Conservation (phyloP, 1,284 basidiomycete species). For the Papiliotrema nemorosa region DNA sequence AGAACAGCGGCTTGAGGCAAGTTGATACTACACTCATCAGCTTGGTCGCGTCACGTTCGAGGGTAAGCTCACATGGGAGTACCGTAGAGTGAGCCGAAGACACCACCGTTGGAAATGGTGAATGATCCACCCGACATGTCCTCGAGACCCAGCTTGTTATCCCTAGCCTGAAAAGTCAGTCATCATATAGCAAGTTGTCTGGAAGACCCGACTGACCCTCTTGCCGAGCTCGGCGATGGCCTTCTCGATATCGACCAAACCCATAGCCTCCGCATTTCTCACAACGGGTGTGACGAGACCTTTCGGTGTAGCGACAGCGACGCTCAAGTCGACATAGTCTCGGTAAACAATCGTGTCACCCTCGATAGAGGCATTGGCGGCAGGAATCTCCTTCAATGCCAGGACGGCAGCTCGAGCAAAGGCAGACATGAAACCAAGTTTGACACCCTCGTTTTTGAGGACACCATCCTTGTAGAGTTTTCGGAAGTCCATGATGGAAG, state of each 20-base stretch:
- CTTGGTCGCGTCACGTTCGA: not conserved
- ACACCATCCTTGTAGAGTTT: conserved; percentile 92
- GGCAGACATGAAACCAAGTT: conserved; percentile 98
- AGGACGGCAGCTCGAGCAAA: conserved; percentile 85
- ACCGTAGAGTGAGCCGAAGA: conserved; percentile 94
- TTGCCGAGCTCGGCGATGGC: conserved; percentile 86
- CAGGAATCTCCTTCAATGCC: conserved; percentile 87
- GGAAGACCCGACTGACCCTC: conserved; percentile 59
- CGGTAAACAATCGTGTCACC: conserved; percentile 89
- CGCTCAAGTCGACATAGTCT: conserved; percentile 90
- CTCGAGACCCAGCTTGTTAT: conserved; percentile 91
- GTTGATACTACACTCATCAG: conserved; percentile 63
- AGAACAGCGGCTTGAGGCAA: conserved; percentile 91
- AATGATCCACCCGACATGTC: conserved; percentile 97
- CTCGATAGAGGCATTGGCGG: conserved; percentile 93
- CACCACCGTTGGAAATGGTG: conserved; percentile 98
- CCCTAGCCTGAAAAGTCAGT: conserved; percentile 63
- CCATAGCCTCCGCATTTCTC: conserved; percentile 82
- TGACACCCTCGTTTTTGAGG: conserved; percentile 89
- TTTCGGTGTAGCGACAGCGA: conserved; percentile 96
- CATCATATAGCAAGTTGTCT: not conserved
- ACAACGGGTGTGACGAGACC: conserved; percentile 96
- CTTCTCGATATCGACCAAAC: conserved; percentile 86
- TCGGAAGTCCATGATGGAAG: conserved; percentile 87
- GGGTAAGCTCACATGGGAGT: conserved; percentile 66